Evolutionary conservation across 257 asterid genomes (phyloP).

Genomic region (Solanum lignicaule): DNA sequence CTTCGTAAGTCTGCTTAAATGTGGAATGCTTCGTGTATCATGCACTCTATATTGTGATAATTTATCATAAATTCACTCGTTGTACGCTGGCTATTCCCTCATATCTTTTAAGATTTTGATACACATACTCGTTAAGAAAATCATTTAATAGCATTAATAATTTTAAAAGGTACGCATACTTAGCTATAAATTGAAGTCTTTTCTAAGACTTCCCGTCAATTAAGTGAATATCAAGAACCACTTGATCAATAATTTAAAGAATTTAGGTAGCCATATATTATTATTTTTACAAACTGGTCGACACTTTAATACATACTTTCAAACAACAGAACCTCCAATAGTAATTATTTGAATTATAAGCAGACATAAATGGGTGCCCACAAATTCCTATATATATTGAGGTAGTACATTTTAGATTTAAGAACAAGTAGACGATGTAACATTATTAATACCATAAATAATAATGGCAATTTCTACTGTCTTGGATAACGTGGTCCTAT

Average conservation of each 20-base stretch:
- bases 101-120: no score
- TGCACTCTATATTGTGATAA: not conserved
- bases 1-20: rapidly evolving
- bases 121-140: no score
- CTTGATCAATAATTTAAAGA: not conserved
- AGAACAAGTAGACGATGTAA: not conserved
- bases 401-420: not conserved
- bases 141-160: no score
- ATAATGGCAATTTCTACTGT: not conserved
- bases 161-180: no score
- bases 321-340: not conserved
- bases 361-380: not conserved
- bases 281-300: not conserved
- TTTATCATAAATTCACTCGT: not conserved
- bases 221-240: not conserved
- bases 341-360: not conserved
- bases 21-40: not conserved
- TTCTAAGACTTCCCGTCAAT: not conserved
- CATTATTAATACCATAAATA: not conserved
- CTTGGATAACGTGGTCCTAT: conserved; percentile 6
- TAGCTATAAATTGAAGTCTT: not conserved
- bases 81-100: not conserved
- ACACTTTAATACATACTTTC: not conserved
- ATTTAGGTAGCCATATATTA: not conserved
- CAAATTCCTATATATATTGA: not conserved